Conservation (phyloP, 805 yeast species). For the Metschnikowia rubicola region DNA sequence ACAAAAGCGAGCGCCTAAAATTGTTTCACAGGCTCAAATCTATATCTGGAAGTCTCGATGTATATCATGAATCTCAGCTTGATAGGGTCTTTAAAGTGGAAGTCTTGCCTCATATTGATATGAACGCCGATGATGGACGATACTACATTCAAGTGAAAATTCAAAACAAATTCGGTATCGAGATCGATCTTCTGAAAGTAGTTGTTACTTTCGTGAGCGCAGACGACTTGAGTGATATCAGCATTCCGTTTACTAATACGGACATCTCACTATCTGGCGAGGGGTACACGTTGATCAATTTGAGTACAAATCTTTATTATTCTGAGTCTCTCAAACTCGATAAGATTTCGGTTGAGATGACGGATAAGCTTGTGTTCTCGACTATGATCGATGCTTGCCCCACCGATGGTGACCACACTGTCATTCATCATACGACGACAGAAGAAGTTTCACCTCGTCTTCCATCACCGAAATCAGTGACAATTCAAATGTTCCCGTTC, state of each 20-base stretch:
- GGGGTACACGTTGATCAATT: constrained; percentile 7
- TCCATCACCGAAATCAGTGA: background rate
- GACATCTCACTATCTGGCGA: constrained; percentile 7
- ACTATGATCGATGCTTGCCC: background rate
- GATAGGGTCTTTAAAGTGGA: constrained; percentile 34
- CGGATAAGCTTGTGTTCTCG: constrained; percentile 8
- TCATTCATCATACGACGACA: constrained; percentile 3
- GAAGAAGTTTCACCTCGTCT: background rate
- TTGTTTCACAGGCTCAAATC: constrained; percentile 5
- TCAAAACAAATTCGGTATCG: constrained; percentile 26
- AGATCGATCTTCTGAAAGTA: constrained; percentile 21
- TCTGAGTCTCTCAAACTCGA: constrained; percentile 1
- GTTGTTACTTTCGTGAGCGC: constrained; percentile 20
- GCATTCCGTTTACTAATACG: constrained; percentile 9
- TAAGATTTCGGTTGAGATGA: constrained; percentile 5
- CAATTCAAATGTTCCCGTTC: background rate
- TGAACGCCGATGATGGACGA: constrained; percentile 24
- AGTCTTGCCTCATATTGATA: constrained; percentile 36
- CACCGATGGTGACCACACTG: constrained; percentile 6
- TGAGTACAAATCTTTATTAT: constrained; percentile 5
- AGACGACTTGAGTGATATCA: constrained; percentile 10
- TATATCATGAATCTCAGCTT: constrained; percentile 24
- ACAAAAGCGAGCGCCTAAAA: constrained; percentile 9
- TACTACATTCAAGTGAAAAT: constrained; percentile 37
- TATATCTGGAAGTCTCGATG: constrained; percentile 2